These are phyloP conservation scores for Dendryphion nanum DNA, from an alignment of 2,329 filamentous ascomycete genomes.

Conservation along the genomic window DNA sequence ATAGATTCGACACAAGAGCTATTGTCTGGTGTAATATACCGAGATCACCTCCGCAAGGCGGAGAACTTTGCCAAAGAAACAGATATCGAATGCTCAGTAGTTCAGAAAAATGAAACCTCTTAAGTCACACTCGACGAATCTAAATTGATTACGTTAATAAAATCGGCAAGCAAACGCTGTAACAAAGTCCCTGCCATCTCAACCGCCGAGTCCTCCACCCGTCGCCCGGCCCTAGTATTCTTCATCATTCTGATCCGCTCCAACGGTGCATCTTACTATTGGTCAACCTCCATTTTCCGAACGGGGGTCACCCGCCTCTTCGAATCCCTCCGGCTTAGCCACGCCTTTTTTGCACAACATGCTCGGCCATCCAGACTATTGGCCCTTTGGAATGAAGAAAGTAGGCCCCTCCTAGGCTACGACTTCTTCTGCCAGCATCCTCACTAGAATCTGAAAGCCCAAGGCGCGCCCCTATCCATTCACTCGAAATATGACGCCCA, in stretches of 20 bases:
- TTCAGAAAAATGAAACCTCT: neutral
- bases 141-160: neutral
- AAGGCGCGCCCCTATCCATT: conserved; percentile 14
- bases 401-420: conserved; percentile 4
- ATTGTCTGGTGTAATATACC: conserved; percentile 5
- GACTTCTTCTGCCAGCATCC: conserved; percentile 20
- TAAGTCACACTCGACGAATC: neutral
- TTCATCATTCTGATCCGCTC: neutral
- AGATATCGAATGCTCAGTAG: conserved; percentile 3
- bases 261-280: neutral
- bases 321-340: conserved; percentile 4
- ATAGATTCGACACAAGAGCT: conserved; percentile 4
- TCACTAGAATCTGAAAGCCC: conserved; percentile 14
- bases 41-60: conserved; percentile 2
- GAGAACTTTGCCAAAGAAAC: conserved; percentile 6
- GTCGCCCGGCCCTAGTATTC: neutral
- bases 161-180: neutral
- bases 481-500: conserved; percentile 13
- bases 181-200: neutral
- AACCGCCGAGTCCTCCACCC: neutral
- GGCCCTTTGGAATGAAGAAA: conserved; percentile 11
- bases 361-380: conserved; percentile 13
- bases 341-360: conserved; percentile 9
- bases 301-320: conserved; percentile 8
- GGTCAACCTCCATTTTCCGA: neutral